These are phyloP conservation scores for Xylaria sp. DNA, from an alignment of 495 filamentous ascomycete species.

Conservation along the genomic window DNA sequence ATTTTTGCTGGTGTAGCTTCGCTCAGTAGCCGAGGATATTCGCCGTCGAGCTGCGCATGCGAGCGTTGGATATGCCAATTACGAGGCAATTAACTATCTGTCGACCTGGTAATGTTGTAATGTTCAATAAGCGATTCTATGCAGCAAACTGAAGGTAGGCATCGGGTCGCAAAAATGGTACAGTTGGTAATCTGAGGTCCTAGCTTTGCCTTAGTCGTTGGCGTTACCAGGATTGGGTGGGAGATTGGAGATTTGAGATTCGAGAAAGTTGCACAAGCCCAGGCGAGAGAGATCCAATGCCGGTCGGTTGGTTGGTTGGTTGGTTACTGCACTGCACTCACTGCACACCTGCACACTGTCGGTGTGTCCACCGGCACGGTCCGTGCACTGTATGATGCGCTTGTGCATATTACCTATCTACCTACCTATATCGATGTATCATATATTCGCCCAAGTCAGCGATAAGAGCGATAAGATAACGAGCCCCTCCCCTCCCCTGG, in stretches of 20 bases:
- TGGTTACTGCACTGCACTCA: too few species aligned
- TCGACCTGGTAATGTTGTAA: not conserved
- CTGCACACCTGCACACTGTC: not conserved
- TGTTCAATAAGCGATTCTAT: not conserved
- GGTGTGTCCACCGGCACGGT: not conserved
- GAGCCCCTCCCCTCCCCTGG: not conserved
- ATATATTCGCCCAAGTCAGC: too few species aligned
- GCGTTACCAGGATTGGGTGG: conserved; percentile 12
- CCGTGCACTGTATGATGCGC: conserved; percentile 18
- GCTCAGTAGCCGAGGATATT: not conserved
- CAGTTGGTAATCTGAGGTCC: not conserved
- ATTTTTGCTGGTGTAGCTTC: conserved; percentile 5
- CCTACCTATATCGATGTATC: too few species aligned
- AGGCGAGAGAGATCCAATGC: too few species aligned
- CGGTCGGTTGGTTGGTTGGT: too few species aligned
- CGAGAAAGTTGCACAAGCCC: conserved; percentile 20
- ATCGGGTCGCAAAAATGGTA: not conserved
- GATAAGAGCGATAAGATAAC: conserved; percentile 27
- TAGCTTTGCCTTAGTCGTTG: not conserved
- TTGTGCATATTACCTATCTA: conserved; percentile 5
- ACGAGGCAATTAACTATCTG: too few species aligned
- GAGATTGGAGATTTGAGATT: too few species aligned
- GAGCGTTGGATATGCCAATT: not conserved
- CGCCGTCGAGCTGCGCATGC: conserved; percentile 11
- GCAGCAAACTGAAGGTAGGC: not conserved